These are phyloP conservation scores for Blastocystis sp. DNA, from an alignment of 352 stramenopile genomes.

Conservation along the genomic window DNA sequence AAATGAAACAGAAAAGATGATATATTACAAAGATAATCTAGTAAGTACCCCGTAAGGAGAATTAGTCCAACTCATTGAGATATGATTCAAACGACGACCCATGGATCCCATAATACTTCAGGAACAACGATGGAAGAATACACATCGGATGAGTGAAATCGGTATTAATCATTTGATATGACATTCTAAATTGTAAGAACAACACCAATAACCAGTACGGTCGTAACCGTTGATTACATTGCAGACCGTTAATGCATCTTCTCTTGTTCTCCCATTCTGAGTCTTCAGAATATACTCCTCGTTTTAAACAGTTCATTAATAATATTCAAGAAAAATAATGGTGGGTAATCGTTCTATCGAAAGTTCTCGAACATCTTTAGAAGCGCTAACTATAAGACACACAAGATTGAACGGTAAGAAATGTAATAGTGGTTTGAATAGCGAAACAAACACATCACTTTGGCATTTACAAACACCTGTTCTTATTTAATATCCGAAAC, in stretches of 20 bases:
- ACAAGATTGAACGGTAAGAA: not conserved
- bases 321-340: not conserved
- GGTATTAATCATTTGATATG: not conserved
- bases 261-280: not conserved
- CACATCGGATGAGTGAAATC: not conserved
- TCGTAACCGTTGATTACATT: not conserved
- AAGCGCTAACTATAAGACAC: not conserved
- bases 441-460: slow-evolving; percentile 70
- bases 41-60: not conserved
- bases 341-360: not conserved
- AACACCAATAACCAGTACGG: not conserved
- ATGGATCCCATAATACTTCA: slow-evolving; percentile 24
- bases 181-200: not conserved
- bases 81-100: not conserved
- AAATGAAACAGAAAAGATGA: not conserved
- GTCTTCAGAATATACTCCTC: not conserved
- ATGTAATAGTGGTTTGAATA: not conserved
- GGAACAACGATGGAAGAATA: slow-evolving; percentile 4
- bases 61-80: slow-evolving; percentile 33
- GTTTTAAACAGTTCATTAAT: slow-evolving; percentile 15
- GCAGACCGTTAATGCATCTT: not conserved
- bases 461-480: slow-evolving; percentile 46
- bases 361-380: not conserved
- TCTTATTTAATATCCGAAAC: slow-evolving; percentile 79
- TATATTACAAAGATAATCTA: not conserved